Evolutionary conservation across 345 rosid genomes (phyloP).

Genomic region (Linum tenue): DNA sequence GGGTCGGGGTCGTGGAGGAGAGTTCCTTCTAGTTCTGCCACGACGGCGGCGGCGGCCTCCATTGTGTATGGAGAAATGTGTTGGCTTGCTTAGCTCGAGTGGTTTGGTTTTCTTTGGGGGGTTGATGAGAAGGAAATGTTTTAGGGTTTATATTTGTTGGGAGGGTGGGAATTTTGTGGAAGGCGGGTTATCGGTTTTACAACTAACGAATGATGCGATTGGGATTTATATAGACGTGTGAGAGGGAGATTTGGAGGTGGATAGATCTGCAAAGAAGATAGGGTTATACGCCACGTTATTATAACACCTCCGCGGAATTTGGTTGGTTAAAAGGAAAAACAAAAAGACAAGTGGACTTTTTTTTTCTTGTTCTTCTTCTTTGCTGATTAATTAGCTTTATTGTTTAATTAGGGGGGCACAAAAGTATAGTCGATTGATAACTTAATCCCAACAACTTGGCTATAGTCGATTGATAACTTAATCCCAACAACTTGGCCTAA

Average conservation of each 20-base stretch:
- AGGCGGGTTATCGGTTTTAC: background rate
- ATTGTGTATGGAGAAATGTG: background rate
- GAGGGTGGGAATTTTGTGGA: background rate
- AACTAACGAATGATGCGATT: slow-evolving; percentile 8
- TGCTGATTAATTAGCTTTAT: background rate
- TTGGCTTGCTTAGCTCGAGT: background rate
- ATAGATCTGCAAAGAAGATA: slow-evolving; percentile 28
- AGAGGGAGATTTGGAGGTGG: slow-evolving; percentile 32
- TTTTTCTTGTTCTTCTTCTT: background rate
- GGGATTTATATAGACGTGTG: background rate
- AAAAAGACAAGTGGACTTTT: background rate
- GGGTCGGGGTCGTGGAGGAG: slow-evolving; percentile 48
- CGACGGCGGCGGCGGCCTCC: slow-evolving; percentile 34
- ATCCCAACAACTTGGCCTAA: slow-evolving; percentile 33
- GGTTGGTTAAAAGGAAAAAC: background rate
- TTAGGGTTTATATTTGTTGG: background rate
- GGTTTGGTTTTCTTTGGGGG: background rate
- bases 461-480: too few species aligned
- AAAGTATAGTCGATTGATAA: slow-evolving; percentile 31
- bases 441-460: slow-evolving; percentile 76
- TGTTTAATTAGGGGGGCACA: background rate
- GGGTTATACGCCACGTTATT: slow-evolving; percentile 38
- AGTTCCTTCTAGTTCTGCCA: slow-evolving; percentile 73
- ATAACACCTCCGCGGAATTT: slow-evolving; percentile 1
- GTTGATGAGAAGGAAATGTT: slow-evolving; percentile 1